phyloP scores from a whole-genome alignment of 768 basidiomycete species.

The Boletellus sp. region DNA sequence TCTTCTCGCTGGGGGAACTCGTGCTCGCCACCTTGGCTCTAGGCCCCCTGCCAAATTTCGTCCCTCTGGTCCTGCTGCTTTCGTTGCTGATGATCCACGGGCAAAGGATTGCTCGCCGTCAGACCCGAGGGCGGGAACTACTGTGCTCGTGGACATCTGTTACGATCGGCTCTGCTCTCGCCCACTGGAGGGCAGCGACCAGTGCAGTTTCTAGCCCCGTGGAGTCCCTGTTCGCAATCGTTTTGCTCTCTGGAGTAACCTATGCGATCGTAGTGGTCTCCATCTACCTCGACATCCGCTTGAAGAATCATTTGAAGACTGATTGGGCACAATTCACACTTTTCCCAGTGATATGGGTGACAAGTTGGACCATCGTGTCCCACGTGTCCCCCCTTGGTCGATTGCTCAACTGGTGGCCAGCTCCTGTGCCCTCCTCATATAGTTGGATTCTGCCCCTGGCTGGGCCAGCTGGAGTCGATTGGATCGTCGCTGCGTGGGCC shows the following conservation, averaged over 20 bases:
- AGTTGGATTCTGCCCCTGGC: conserved; percentile 56
- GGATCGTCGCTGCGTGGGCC: conserved; percentile 75
- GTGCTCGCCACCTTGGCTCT: conserved; percentile 25
- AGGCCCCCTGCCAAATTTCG: conserved; percentile 29
- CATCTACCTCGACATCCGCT: conserved; percentile 38
- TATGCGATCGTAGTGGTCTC: conserved; percentile 42
- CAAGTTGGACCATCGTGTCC: conserved; percentile 53
- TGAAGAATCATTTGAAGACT: conserved; percentile 27
- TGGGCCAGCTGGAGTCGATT: conserved; percentile 65
- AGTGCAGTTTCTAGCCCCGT: conserved; percentile 53
- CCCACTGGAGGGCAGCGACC: conserved; percentile 42
- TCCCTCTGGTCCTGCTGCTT: conserved; percentile 32
- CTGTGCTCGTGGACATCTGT: conserved; percentile 37
- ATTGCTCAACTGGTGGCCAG: conserved; percentile 60
- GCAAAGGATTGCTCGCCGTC: conserved; percentile 28
- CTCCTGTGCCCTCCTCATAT: conserved; percentile 55
- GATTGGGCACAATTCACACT: conserved; percentile 47
- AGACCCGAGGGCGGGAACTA: conserved; percentile 27
- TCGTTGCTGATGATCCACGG: conserved; percentile 29
- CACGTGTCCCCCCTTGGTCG: conserved; percentile 64
- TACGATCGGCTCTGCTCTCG: conserved; percentile 39
- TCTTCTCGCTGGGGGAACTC: conserved; percentile 25
- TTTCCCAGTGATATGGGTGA: conserved; percentile 71
- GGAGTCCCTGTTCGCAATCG: conserved; percentile 46
- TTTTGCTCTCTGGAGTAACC: conserved; percentile 39